These are phyloP conservation scores for Boletus rubropictus DNA, from an alignment of 768 basidiomycete genomes.

Conservation along the genomic window DNA sequence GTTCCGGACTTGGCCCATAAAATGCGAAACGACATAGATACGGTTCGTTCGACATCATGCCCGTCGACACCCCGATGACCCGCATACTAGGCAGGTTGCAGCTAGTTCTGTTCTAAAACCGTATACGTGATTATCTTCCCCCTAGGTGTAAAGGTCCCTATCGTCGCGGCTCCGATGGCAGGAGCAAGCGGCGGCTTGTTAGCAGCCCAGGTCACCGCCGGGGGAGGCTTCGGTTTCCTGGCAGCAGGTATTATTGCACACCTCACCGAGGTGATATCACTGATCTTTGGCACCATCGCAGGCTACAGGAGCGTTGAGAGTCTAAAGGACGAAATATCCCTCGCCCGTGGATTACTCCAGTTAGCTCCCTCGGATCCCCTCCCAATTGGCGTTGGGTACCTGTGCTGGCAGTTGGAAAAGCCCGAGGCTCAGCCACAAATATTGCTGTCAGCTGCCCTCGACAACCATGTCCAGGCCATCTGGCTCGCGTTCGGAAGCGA, in stretches of 20 bases:
- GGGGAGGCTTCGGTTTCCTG: constrained; percentile 73
- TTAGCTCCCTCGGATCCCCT: constrained; percentile 30
- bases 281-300: constrained; percentile 19
- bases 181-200: constrained; percentile 58
- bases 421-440: constrained; percentile 34
- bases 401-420: constrained; percentile 66
- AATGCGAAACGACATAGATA: too few species aligned
- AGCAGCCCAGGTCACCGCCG: constrained; percentile 57
- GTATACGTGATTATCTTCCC: background rate
- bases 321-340: constrained; percentile 45
- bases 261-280: background rate
- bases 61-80: constrained; percentile 39
- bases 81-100: constrained; percentile 42
- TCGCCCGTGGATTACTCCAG: constrained; percentile 45
- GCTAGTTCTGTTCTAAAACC: background rate
- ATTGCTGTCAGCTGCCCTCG: constrained; percentile 46
- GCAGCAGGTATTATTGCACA: constrained; percentile 43
- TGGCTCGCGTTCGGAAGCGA: constrained; percentile 72
- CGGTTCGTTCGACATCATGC: constrained; percentile 5
- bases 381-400: constrained; percentile 70
- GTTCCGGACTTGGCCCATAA: background rate
- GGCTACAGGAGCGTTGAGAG: constrained; percentile 44
- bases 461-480: constrained; percentile 53
- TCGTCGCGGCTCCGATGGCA: constrained; percentile 68
- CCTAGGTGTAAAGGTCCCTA: constrained; percentile 51